Conservation (phyloP, 495 filamentous ascomycete species). For the Aspergillus wentii region DNA sequence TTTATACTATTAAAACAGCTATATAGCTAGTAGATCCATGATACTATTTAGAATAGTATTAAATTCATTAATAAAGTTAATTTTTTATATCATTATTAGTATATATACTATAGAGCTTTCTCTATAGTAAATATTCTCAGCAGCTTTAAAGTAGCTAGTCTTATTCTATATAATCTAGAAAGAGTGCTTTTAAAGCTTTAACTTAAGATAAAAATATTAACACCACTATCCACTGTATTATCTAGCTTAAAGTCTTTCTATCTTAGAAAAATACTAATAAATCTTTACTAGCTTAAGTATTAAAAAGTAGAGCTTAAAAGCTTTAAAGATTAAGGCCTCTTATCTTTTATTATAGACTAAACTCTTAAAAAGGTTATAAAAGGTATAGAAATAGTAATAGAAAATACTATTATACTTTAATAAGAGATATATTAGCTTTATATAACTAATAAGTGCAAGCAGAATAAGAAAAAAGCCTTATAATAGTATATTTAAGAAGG, state of each 20-base stretch:
- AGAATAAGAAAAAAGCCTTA: not conserved
- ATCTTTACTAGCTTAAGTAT: too few relatives aligned
- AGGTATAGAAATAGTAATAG: not conserved
- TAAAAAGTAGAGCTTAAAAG: too few relatives aligned
- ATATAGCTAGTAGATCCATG: not conserved
- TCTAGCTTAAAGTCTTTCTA: too few relatives aligned
- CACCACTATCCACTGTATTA: constrained; percentile 2
- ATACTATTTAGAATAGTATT: not conserved
- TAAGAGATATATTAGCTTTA: not conserved
- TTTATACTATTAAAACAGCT: constrained; percentile 1
- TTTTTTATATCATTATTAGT: not conserved
- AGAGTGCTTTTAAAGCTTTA: constrained; percentile 1
- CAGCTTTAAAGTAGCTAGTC: too few relatives aligned
- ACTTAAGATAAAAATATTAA: not conserved
- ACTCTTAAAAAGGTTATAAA: not conserved
- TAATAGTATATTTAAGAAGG: not conserved
- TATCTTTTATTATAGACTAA: not conserved
- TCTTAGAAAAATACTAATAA: too few relatives aligned
- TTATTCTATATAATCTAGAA: not conserved
- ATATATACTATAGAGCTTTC: constrained; percentile 2
- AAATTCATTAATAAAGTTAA: not conserved
- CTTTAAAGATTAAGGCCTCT: too few relatives aligned
- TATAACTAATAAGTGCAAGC: not conserved
- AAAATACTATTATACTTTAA: not conserved
- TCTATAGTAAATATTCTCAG: constrained; percentile 2